Conservation (phyloP, 208 protist genomes). For the Trichomonas tenax region DNA sequence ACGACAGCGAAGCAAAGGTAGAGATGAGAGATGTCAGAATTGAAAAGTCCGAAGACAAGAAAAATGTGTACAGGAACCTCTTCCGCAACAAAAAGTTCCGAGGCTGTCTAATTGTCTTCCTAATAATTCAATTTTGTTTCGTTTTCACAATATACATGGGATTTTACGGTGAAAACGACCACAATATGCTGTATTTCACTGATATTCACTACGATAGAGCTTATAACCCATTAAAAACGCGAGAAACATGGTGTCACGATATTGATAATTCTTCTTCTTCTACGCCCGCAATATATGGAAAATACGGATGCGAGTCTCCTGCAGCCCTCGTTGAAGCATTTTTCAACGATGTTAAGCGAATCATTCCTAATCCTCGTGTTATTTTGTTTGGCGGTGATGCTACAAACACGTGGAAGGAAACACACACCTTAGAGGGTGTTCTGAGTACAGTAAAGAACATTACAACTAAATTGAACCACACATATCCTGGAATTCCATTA, state of each 20-base stretch:
- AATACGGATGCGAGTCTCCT: not conserved
- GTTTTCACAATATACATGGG: not conserved
- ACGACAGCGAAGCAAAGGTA: not conserved
- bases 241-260: not conserved
- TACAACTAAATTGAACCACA: not conserved
- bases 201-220: not conserved
- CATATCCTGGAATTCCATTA: not conserved
- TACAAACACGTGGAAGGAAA: not conserved
- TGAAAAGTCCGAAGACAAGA: not conserved
- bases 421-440: not conserved
- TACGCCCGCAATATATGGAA: not conserved
- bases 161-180: not conserved
- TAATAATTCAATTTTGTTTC: not conserved
- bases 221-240: not conserved
- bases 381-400: not conserved
- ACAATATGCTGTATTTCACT: not conserved
- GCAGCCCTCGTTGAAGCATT: not conserved
- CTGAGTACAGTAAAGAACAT: not conserved
- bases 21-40: not conserved
- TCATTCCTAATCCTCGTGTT: not conserved
- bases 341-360: not conserved
- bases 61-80: not conserved
- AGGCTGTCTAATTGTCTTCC: not conserved
- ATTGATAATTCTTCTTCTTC: not conserved
- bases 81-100: not conserved